Evolutionary conservation across 495 filamentous ascomycete species (phyloP), one percentile per base, ranked within the genome.

Genomic region (Jackrogersella multiformis): DNA sequence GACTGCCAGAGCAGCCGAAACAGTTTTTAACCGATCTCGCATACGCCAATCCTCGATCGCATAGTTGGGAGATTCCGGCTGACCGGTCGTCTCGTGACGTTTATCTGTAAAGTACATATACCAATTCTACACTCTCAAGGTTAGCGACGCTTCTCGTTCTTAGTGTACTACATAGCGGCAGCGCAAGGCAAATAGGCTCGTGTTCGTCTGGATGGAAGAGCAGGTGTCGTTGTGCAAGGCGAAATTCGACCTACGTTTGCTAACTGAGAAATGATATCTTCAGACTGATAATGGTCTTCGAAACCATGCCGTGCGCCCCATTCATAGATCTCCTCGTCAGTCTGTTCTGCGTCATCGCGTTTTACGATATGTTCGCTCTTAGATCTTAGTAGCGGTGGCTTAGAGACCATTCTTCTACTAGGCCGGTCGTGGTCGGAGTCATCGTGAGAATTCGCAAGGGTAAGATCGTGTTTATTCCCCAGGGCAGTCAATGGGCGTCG

Each of bases 41-140:
- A 97, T 97, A 44, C 94, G 89, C 95, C 95, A 99, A 68, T 98
- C 94, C 72, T 94, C 88, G 10, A 94, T 86, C 54, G 85, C 81
- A 62, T 82, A 84, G 28, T 76, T 69, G 5, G 79, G 73, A 15
- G 75, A 58, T 74, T 94, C 90, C 8, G 96, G 93, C 56, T 95
- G 91, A 15, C 95, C 96, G 34, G 93, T 92, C n/a, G 92, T 95
- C 74, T 98, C 95, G 75, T 98, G 95, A 23, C 93, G 89, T 76
- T 98, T 98, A 74, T 98, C 95, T 45, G 93, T 96, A 74, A 90
- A 99, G 77, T 98, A 99, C 94, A 97, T 97, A 80, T 94, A 97
- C 85, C 96, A 98, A 61, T 85, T 88, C 89, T 93, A 77, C n/a
- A 46, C 32, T 10, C 1, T 2, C 32, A 46, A 35, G 66, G n/a